Percentiles rank a stretch among this genome's conserved stretches.
Evolutionary conservation across 1,139 yeast species (phyloP).

Genomic region (Debaryomyces singareniensis): DNA sequence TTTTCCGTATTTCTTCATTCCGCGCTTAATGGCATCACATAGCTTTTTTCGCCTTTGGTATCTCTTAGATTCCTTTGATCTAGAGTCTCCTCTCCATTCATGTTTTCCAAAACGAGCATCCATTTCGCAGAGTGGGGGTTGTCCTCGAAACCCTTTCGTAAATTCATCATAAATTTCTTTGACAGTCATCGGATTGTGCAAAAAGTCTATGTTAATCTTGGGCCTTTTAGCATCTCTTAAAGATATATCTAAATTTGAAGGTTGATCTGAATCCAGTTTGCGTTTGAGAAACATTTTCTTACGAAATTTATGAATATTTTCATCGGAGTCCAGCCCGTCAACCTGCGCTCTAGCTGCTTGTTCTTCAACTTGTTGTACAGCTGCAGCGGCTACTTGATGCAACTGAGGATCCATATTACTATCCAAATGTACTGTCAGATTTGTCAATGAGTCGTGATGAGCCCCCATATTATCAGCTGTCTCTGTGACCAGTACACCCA

Average conservation of each 20-base stretch:
- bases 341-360: constrained; percentile 5
- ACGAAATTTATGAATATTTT: constrained; percentile 7
- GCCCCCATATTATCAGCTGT: constrained; percentile 2
- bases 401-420: constrained; percentile 35
- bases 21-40: constrained; percentile 40
- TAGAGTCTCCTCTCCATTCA: constrained; percentile 44
- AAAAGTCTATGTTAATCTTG: constrained; percentile 32
- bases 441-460: constrained; percentile 4
- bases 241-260: constrained; percentile 5
- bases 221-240: constrained; percentile 21
- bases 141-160: constrained; percentile 42
- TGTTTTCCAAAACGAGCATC: constrained; percentile 40
- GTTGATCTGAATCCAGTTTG: constrained; percentile 4
- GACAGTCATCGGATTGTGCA: constrained; percentile 43
- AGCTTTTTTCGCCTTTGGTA: constrained; percentile 41
- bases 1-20: constrained; percentile 35
- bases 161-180: constrained; percentile 43
- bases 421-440: constrained; percentile 15
- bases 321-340: constrained; percentile 1
- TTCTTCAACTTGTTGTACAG: constrained; percentile 18
- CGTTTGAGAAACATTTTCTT: constrained; percentile 9
- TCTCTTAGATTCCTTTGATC: constrained; percentile 42
- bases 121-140: constrained; percentile 38
- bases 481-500: constrained; percentile 7
- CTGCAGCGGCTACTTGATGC: constrained; percentile 35